Conservation (phyloP, 106 monocot genomes). For the Dioscorea zingiberensis region DNA sequence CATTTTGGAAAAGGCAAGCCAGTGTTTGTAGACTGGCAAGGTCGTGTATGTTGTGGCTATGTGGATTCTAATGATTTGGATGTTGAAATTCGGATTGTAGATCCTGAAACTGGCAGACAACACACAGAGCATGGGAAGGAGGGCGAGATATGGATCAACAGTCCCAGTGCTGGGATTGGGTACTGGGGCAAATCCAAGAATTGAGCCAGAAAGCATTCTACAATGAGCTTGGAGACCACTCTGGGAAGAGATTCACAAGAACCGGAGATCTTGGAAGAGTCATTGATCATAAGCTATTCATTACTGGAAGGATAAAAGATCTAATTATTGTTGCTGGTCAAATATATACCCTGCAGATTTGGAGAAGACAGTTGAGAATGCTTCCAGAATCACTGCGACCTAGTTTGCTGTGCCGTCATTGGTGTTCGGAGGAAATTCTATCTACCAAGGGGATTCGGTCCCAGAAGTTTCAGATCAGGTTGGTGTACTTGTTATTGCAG, state of each 20-base stretch:
- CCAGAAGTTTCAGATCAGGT: constrained; percentile 41
- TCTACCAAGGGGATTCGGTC: constrained; percentile 20
- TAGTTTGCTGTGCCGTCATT: constrained; percentile 53
- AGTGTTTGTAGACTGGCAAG: constrained; percentile 48
- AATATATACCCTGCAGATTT: constrained; percentile 49
- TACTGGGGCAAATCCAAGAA: constrained; percentile 45
- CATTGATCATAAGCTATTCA: constrained; percentile 45
- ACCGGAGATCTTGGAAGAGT: constrained; percentile 48
- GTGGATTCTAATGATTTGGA: constrained; percentile 16
- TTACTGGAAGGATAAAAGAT: constrained; percentile 59
- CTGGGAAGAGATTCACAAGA: constrained; percentile 34
- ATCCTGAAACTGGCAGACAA: constrained; percentile 29
- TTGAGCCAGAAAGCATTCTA: constrained; percentile 38
- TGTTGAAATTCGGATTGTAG: constrained; percentile 27
- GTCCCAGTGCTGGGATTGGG: constrained; percentile 44
- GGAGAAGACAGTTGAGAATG: constrained; percentile 47
- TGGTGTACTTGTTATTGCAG: constrained; percentile 53
- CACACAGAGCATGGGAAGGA: constrained; percentile 31
- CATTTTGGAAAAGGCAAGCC: constrained; percentile 46
- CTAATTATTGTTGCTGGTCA: constrained; percentile 48
- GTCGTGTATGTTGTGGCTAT: constrained; percentile 47
- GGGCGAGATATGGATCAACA: constrained; percentile 62
- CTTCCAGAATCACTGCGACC: constrained; percentile 35
- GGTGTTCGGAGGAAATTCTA: constrained; percentile 43
- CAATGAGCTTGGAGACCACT: constrained; percentile 21